phyloP scores from a whole-genome alignment of 139 green algal species.

The Micractinium sp. region DNA sequence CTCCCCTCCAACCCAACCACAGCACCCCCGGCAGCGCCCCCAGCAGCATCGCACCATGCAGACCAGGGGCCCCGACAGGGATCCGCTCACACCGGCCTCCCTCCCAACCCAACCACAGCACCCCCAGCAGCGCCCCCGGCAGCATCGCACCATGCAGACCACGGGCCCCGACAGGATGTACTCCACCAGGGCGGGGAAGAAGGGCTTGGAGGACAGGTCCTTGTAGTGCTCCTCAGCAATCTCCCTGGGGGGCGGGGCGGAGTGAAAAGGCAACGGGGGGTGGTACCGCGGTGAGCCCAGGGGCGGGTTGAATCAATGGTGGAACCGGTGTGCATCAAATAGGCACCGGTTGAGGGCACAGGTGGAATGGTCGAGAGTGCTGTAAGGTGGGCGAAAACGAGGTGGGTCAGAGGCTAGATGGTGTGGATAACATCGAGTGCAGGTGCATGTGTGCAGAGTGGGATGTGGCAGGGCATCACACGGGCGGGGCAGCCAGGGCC shows the following conservation, averaged over 20 bases:
- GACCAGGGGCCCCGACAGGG: conserved; percentile 96
- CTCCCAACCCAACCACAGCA: neutral
- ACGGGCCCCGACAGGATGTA: conserved; percentile 98
- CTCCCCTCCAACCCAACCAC: neutral
- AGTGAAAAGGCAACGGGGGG: too few species aligned
- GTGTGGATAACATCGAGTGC: neutral
- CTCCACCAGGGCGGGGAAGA: conserved; percentile 93
- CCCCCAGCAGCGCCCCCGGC: neutral
- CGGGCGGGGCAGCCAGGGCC: neutral
- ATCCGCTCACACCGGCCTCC: conserved; percentile 81
- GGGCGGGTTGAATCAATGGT: too few species aligned
- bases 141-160: conserved; percentile 90
- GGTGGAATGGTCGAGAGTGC: too few species aligned
- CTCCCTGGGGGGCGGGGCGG: too few species aligned
- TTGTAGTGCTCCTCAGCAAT: conserved; percentile 95
- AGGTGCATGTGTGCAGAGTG: neutral
- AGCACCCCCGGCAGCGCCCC: neutral
- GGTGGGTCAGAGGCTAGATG: too few species aligned
- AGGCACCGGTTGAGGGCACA: too few species aligned
- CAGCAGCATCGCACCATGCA: conserved; percentile 81
- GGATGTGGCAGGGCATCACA: neutral
- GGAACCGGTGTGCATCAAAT: too few species aligned
- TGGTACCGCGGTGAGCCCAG: neutral
- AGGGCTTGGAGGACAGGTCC: conserved; percentile 93
- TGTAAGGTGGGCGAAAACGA: too few species aligned